Evolutionary conservation across 305 asterid species (phyloP).

Genomic region (Petunia hybrid): DNA sequence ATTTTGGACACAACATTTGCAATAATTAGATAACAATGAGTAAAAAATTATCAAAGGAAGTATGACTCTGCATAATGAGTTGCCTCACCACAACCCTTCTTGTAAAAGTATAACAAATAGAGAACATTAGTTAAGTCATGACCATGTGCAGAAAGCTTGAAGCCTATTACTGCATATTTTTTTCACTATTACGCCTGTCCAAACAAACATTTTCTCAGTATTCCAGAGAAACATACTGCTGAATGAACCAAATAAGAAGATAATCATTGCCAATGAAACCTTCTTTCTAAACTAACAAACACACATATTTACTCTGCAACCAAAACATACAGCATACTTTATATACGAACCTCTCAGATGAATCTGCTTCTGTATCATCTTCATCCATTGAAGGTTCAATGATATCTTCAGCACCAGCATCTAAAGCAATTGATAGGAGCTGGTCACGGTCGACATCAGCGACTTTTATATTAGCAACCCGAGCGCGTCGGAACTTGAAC

Average conservation of each 20-base stretch:
- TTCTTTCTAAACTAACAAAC: conserved; percentile 4
- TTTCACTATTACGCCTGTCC: not conserved
- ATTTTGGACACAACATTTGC: not conserved
- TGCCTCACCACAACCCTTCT: not conserved
- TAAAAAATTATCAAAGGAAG: not conserved
- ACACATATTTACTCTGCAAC: not conserved
- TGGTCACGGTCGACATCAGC: conserved; percentile 70
- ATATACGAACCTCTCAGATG: conserved; percentile 30
- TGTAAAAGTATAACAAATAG: not conserved
- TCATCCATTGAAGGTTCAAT: conserved; percentile 73
- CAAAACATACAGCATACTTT: conserved; percentile 6
- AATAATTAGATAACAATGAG: not conserved
- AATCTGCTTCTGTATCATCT: conserved; percentile 67
- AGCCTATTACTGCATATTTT: not conserved
- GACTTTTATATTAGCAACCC: conserved; percentile 75
- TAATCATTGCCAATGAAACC: not conserved
- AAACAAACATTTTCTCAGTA: no score
- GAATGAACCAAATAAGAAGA: conserved; percentile 14
- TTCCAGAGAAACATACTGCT: not conserved
- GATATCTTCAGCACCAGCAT: conserved; percentile 90
- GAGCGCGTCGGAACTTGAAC: conserved; percentile 84
- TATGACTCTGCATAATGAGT: not conserved
- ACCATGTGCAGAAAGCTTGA: not conserved
- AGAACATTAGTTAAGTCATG: not conserved
- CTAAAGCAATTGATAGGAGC: conserved; percentile 81